These are phyloP conservation scores for Cryptococcus sp. DNA, from an alignment of 1,284 basidiomycete species.

Conservation along the genomic window DNA sequence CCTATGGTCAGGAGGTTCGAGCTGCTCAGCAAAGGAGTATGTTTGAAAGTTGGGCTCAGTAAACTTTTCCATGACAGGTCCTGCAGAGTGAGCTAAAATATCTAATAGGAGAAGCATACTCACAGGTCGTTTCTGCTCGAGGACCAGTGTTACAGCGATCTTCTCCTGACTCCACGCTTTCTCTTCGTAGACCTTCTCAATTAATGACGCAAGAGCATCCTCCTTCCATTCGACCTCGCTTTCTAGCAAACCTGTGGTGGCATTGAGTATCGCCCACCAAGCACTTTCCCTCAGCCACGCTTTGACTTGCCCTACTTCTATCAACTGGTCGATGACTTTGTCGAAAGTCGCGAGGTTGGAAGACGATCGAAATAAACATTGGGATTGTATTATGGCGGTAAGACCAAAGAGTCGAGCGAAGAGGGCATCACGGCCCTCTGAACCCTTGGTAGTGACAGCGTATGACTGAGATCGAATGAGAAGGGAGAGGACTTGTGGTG, in stretches of 20 bases:
- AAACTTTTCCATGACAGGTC: conserved; percentile 59
- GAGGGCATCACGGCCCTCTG: conserved; percentile 85
- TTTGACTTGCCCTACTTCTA: conserved; percentile 73
- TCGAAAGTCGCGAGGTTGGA: conserved; percentile 60
- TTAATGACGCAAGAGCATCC: conserved; percentile 57
- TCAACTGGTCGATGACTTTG: conserved; percentile 61
- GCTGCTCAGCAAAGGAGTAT: conserved; percentile 59
- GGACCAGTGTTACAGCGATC: conserved; percentile 68
- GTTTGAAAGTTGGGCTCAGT: conserved; percentile 75
- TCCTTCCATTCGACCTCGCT: conserved; percentile 67
- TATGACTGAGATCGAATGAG: conserved; percentile 65
- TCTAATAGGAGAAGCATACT: conserved; percentile 9
- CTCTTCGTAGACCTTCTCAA: conserved; percentile 57
- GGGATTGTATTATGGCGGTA: conserved; percentile 73
- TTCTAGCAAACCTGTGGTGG: conserved; percentile 57
- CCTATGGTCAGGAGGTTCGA: conserved; percentile 71
- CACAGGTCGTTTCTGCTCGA: conserved; percentile 59
- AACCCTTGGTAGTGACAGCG: conserved; percentile 70
- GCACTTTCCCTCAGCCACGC: conserved; percentile 88
- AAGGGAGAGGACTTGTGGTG: conserved; percentile 67
- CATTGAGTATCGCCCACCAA: conserved; percentile 75
- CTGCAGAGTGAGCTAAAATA: neutral
- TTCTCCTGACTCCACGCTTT: conserved; percentile 80
- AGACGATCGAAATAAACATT: conserved; percentile 62
- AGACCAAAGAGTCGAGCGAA: conserved; percentile 92